Conservation (phyloP, 2,329 filamentous ascomycete species). For the Biscogniauxia mediterranea region DNA sequence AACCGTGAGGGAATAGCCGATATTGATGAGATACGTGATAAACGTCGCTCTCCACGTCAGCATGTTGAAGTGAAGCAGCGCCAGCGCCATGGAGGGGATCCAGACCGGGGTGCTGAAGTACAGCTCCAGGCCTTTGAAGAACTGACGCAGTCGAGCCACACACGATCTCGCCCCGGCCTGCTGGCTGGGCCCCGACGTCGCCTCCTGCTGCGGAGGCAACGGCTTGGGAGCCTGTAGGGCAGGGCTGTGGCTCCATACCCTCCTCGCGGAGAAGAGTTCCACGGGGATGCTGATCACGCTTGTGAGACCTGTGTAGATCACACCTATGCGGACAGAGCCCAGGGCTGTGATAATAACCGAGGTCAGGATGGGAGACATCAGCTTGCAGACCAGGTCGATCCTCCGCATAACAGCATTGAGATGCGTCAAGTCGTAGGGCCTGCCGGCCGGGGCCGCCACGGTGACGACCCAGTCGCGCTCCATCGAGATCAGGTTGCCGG, state of each 20-base stretch:
- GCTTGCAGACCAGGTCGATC: slow-evolving; percentile 58
- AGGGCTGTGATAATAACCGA: slow-evolving; percentile 45
- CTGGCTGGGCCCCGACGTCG: not conserved
- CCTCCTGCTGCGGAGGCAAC: slow-evolving; percentile 5
- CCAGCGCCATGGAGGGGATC: slow-evolving; percentile 47
- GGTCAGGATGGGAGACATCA: slow-evolving; percentile 51
- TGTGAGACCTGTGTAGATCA: slow-evolving; percentile 44
- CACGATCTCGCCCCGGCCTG: slow-evolving; percentile 7
- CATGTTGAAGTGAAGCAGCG: slow-evolving; percentile 53
- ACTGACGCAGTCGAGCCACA: slow-evolving; percentile 19
- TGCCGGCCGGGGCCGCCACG: slow-evolving; percentile 32
- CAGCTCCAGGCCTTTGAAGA: slow-evolving; percentile 32
- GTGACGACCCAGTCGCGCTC: slow-evolving; percentile 45
- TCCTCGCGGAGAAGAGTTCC: slow-evolving; percentile 39
- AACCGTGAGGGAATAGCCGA: slow-evolving; percentile 45
- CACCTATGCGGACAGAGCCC: slow-evolving; percentile 42
- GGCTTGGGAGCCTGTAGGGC: slow-evolving; percentile 33
- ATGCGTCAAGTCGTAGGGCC: slow-evolving; percentile 38
- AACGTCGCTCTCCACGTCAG: slow-evolving; percentile 54
- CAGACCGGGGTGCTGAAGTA: slow-evolving; percentile 40
- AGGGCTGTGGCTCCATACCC: slow-evolving; percentile 38
- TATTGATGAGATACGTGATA: slow-evolving; percentile 52
- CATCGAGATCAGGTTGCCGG: slow-evolving; percentile 45
- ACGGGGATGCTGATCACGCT: slow-evolving; percentile 41
- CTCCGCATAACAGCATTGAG: slow-evolving; percentile 55